Conservation (phyloP, 2,329 filamentous ascomycete genomes). For the Parafenestella ontariensis region DNA sequence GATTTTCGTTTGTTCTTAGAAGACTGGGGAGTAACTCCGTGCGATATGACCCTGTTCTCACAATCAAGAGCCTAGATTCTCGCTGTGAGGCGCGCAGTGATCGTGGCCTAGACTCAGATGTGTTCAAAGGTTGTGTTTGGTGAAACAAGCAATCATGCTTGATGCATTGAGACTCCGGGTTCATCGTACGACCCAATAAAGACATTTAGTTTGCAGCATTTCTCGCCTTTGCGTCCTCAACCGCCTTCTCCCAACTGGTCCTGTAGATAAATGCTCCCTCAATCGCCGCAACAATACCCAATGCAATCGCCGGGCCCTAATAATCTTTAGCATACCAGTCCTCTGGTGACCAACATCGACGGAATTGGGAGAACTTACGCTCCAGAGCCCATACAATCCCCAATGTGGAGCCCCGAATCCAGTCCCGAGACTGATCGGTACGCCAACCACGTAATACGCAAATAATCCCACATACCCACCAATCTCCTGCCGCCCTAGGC, state of each 20-base stretch:
- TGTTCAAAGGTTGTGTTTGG: no score
- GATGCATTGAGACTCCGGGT: neutral
- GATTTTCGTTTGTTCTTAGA: no score
- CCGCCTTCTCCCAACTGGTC: conserved; percentile 65
- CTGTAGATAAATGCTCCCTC: conserved; percentile 64
- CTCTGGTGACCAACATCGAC: neutral
- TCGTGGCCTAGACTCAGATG: no score
- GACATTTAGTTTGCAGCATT: conserved; percentile 53
- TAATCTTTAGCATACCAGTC: conserved; percentile 8
- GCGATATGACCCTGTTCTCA: no score
- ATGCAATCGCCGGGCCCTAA: conserved; percentile 64
- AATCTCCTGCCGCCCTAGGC: conserved; percentile 86
- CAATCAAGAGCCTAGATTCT: no score
- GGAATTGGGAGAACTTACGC: conserved; percentile 29
- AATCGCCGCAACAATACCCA: conserved; percentile 65
- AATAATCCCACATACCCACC: conserved; percentile 88
- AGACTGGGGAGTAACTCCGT: no score
- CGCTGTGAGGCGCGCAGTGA: no score
- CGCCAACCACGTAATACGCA: conserved; percentile 83
- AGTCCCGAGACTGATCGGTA: conserved; percentile 81
- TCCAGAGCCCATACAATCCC: conserved; percentile 83
- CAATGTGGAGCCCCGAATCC: conserved; percentile 78
- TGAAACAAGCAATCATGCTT: neutral
- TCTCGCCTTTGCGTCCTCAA: conserved; percentile 65
- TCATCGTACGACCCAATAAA: neutral